These are phyloP conservation scores for Gilbertella persicaria DNA, from an alignment of 371 early-diverging fungal species.

Conservation along the genomic window DNA sequence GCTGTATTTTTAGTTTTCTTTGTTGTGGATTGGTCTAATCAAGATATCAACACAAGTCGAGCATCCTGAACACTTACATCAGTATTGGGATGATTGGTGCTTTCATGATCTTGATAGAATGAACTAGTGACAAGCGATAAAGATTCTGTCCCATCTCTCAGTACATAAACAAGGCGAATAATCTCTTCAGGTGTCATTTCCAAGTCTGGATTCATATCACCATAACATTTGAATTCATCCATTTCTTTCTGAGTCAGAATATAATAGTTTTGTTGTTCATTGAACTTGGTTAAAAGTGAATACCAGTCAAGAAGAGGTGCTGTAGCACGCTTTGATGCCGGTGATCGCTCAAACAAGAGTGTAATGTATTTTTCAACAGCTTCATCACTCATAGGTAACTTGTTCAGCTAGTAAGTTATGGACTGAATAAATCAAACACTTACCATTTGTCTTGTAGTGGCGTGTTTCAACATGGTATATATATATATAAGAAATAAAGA, in stretches of 20 bases:
- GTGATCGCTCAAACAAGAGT: conserved; percentile 3
- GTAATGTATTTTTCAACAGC: conserved; percentile 13
- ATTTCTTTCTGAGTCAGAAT: conserved; percentile 21
- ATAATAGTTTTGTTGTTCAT: conserved; percentile 10
- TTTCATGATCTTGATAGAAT: conserved; percentile 7
- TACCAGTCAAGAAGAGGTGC: conserved; percentile 23
- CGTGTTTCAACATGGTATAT: neutral
- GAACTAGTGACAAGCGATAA: neutral
- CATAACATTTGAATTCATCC: conserved; percentile 15
- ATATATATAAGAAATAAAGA: neutral
- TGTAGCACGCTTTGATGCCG: conserved; percentile 7
- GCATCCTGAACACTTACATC: conserved; percentile 5
- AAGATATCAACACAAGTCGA: neutral
- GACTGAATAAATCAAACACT: neutral
- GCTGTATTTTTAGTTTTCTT: neutral
- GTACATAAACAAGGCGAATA: conserved; percentile 2
- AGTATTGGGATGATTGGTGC: conserved; percentile 11
- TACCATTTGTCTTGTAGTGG: neutral
- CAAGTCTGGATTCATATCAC: conserved; percentile 12
- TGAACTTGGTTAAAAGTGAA: conserved; percentile 9
- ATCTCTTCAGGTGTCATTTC: conserved; percentile 31
- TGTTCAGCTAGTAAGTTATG: neutral
- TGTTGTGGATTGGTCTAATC: neutral
- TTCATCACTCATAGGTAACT: conserved; percentile 4
- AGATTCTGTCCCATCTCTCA: conserved; percentile 11